Percentiles rank a stretch among this genome's conserved stretches.
Evolutionary conservation across 176 grass and related monocot genomes (phyloP).

Genomic region (Paspalum vaginatum): DNA sequence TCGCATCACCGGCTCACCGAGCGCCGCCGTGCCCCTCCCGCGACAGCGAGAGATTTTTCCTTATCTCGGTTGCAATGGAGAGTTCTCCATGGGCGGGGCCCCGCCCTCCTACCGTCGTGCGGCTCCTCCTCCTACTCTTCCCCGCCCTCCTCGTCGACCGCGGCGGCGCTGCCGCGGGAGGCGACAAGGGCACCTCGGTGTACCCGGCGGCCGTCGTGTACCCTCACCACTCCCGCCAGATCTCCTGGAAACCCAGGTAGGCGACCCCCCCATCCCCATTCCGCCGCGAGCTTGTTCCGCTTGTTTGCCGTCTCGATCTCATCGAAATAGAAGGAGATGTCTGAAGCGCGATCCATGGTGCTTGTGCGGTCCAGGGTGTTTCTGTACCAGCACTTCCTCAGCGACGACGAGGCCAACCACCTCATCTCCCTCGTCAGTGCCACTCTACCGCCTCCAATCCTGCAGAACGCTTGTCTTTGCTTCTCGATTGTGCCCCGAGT

Average conservation of each 20-base stretch:
- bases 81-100: neutral
- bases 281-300: neutral
- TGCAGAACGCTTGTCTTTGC: neutral
- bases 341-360: constrained; percentile 25
- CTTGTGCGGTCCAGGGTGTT: constrained; percentile 52
- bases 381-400: constrained; percentile 84
- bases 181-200: constrained; percentile 40
- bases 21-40: neutral
- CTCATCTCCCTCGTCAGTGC: constrained; percentile 75
- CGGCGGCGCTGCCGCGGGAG: constrained; percentile 7
- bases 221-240: constrained; percentile 70
- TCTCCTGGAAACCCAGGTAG: constrained; percentile 88
- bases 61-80: constrained; percentile 24
- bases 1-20: constrained; percentile 20
- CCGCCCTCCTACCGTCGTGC: neutral
- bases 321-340: neutral
- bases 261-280: neutral
- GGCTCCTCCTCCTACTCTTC: neutral
- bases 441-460: neutral
- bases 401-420: constrained; percentile 86
- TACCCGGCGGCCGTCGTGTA: constrained; percentile 51
- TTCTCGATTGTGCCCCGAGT: neutral
- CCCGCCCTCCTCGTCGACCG: neutral
- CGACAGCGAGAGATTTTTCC: neutral
- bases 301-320: constrained; percentile 31